Percentiles rank a stretch among this genome's conserved stretches.
These are phyloP conservation scores for Magnaporthales sp. DNA, from an alignment of 2,329 filamentous ascomycete species.

Conservation along the genomic window DNA sequence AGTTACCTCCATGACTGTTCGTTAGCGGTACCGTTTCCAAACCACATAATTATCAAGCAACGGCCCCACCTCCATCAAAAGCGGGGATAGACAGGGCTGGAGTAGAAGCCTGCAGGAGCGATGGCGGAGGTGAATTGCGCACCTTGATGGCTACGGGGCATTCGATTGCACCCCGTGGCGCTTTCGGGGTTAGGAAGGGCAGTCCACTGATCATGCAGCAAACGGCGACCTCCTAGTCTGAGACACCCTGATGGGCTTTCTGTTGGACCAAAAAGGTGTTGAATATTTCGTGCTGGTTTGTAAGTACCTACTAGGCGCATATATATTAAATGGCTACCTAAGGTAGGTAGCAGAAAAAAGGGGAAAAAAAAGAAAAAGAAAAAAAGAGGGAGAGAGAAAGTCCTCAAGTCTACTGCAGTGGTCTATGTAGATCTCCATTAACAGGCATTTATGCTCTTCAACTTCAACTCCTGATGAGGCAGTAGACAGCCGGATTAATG, in stretches of 20 bases:
- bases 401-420: too few relatives aligned
- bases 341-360: too few relatives aligned
- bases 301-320: neutral
- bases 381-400: too few relatives aligned
- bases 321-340: neutral
- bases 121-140: neutral
- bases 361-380: too few relatives aligned
- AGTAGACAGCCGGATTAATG: neutral
- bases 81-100: neutral
- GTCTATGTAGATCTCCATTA: too few relatives aligned
- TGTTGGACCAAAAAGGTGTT: neutral
- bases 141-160: neutral
- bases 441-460: too few relatives aligned
- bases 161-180: too few relatives aligned
- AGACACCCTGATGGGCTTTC: neutral
- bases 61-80: neutral
- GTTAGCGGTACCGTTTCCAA: neutral
- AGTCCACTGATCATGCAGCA: neutral
- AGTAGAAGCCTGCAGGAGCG: too few relatives aligned
- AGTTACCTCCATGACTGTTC: neutral
- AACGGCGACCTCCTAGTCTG: neutral
- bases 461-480: neutral
- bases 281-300: neutral
- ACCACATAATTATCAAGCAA: neutral
- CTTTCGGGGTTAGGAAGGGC: too few relatives aligned